Conservation (phyloP, 495 filamentous ascomycete species). For the Elaphomyces granulatus region DNA sequence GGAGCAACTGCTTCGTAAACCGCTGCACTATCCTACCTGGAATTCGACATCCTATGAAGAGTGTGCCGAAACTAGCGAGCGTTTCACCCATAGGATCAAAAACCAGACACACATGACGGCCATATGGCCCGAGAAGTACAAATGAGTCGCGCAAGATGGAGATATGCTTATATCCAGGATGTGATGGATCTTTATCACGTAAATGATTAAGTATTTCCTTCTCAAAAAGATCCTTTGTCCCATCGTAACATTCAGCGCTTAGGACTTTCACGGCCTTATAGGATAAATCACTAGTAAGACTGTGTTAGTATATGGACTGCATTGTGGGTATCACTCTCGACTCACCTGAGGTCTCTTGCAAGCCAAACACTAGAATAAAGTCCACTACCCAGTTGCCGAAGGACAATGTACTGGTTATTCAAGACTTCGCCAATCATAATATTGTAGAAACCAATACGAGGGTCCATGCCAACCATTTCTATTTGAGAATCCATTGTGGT, state of each 20-base stretch:
- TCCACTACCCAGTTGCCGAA: background rate
- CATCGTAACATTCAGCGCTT: slow-evolving; percentile 1
- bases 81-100: slow-evolving; percentile 14
- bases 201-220: slow-evolving; percentile 1
- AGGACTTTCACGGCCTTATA: background rate
- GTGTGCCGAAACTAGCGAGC: slow-evolving; percentile 3
- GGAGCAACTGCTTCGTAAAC: slow-evolving; percentile 8
- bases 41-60: slow-evolving; percentile 2
- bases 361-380: background rate
- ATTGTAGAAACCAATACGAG: background rate
- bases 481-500: background rate
- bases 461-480: background rate
- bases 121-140: slow-evolving; percentile 11
- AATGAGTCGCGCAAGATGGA: slow-evolving; percentile 9
- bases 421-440: background rate
- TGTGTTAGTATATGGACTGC: no score
- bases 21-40: slow-evolving; percentile 4
- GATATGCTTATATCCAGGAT: slow-evolving; percentile 6
- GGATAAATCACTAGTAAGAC: no score
- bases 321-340: no score
- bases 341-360: background rate
- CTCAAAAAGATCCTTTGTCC: background rate
- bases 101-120: slow-evolving; percentile 13
- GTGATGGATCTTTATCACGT: background rate
- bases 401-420: background rate